A percentile compares a stretch with the other conserved stretches of the same genome.
These are phyloP conservation scores for Lecanicillium sp. DNA, from an alignment of 2,329 filamentous ascomycete genomes.

Conservation along the genomic window DNA sequence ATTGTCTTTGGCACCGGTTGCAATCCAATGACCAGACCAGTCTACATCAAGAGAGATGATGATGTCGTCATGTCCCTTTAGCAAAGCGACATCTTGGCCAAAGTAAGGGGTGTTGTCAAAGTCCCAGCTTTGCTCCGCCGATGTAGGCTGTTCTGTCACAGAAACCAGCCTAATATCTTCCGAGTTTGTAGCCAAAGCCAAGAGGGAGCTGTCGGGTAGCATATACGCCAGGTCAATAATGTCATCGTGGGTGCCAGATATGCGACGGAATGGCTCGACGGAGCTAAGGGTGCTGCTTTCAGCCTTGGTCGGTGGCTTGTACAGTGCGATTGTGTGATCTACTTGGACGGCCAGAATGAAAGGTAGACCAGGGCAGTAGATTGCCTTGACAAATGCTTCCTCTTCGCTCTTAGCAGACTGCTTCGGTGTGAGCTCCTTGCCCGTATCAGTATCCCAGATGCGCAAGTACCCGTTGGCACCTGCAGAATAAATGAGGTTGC, in stretches of 20 bases:
- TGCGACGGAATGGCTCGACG: conserved; percentile 57
- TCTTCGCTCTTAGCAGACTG: conserved; percentile 53
- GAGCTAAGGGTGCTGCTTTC: conserved; percentile 24
- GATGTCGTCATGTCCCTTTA: conserved; percentile 91
- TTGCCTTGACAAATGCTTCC: conserved; percentile 62
- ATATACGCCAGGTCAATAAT: conserved; percentile 92
- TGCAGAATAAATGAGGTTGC: conserved; percentile 69
- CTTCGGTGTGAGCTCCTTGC: conserved; percentile 70
- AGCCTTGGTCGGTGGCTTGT: conserved; percentile 39
- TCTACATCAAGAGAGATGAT: conserved; percentile 91
- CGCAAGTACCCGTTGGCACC: conserved; percentile 77
- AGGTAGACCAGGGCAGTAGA: conserved; percentile 56
- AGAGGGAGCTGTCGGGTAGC: conserved; percentile 66
- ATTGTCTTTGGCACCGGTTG: conserved; percentile 94
- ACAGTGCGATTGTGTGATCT: conserved; percentile 79
- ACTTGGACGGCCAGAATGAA: conserved; percentile 77
- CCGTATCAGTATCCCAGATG: conserved; percentile 72
- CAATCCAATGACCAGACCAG: conserved; percentile 96
- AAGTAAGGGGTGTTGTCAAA: conserved; percentile 52
- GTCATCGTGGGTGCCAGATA: conserved; percentile 95
- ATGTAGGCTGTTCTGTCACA: conserved; percentile 35
- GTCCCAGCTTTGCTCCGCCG: conserved; percentile 13
- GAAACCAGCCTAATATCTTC: conserved; percentile 88
- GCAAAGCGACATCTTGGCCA: conserved; percentile 76
- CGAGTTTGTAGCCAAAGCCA: conserved; percentile 90